Percentiles rank a stretch among this genome's conserved stretches.
These are phyloP conservation scores for Immersiporthe knoxdaviesiana DNA, from an alignment of 2,329 filamentous ascomycete genomes.

Conservation along the genomic window DNA sequence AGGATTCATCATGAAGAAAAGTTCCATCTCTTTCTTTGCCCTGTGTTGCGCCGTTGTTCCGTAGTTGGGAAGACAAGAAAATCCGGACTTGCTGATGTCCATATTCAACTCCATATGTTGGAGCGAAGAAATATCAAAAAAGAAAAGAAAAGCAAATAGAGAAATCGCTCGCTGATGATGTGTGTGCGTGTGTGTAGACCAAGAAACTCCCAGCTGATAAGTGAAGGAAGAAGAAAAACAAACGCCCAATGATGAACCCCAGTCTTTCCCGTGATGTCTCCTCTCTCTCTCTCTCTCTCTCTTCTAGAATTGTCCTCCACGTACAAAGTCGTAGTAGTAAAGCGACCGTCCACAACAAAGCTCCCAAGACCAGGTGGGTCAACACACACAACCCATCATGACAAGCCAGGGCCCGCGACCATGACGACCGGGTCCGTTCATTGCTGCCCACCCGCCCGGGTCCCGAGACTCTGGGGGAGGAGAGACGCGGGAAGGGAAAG, in stretches of 20 bases:
- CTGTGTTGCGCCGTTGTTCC: constrained; percentile 1
- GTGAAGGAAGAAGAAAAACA: background rate
- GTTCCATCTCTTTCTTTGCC: background rate
- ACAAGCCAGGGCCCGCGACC: background rate
- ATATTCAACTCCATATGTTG: background rate
- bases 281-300: too few relatives aligned
- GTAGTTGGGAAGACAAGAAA: background rate
- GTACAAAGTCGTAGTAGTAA: too few relatives aligned
- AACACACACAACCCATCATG: too few relatives aligned
- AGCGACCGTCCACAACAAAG: too few relatives aligned
- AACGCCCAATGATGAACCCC: background rate
- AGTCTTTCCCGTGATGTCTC: background rate
- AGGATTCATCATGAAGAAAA: background rate
- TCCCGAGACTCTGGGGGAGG: constrained; percentile 3
- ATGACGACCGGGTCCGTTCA: background rate
- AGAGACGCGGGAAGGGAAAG: too few relatives aligned
- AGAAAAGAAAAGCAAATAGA: background rate
- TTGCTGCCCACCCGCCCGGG: background rate
- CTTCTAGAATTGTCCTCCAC: background rate
- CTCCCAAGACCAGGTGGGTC: too few relatives aligned
- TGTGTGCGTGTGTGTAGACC: too few relatives aligned
- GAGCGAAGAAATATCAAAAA: background rate
- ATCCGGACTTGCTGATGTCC: constrained; percentile 1
- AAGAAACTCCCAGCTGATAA: background rate
- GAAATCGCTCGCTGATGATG: background rate